Evolutionary conservation across 2,329 filamentous ascomycete species (phyloP).

Genomic region (Aphanoascus verrucosus): DNA sequence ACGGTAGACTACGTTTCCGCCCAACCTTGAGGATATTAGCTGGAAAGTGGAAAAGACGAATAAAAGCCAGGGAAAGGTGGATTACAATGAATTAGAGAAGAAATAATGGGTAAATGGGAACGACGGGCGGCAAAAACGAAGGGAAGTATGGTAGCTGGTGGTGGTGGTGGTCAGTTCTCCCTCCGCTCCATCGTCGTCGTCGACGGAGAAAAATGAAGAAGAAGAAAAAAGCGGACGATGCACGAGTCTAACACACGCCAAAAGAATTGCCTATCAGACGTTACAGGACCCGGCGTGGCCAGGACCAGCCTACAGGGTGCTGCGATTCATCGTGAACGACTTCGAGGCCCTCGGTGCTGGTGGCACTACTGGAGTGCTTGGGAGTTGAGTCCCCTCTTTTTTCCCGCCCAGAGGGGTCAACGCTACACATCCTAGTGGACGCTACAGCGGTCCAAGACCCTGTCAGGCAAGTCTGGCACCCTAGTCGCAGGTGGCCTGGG

Average conservation of each 20-base stretch:
- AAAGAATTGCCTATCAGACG: slow-evolving; percentile 9
- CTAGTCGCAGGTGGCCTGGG: slow-evolving; percentile 8
- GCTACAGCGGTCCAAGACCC: slow-evolving; percentile 7
- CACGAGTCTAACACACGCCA: neutral
- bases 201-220: slow-evolving; percentile 1
- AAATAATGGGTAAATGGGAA: neutral
- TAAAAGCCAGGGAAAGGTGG: slow-evolving; percentile 5
- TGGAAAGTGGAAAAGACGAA: slow-evolving; percentile 5
- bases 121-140: neutral
- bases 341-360: neutral
- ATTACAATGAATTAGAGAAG: slow-evolving; percentile 3
- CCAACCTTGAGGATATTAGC: slow-evolving; percentile 1
- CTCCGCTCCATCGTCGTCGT: neutral
- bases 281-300: slow-evolving; percentile 1
- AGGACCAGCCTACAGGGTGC: neutral
- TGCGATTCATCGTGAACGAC: neutral
- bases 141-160: neutral
- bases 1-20: slow-evolving; percentile 1
- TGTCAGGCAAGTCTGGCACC: slow-evolving; percentile 7
- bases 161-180: neutral
- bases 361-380: too few relatives aligned
- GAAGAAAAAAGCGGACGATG: slow-evolving; percentile 7
- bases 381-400: too few relatives aligned
- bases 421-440: slow-evolving; percentile 3
- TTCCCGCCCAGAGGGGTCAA: slow-evolving; percentile 3